These are phyloP conservation scores for Daldinia childiae DNA, from an alignment of 495 filamentous ascomycete genomes.

Conservation along the genomic window DNA sequence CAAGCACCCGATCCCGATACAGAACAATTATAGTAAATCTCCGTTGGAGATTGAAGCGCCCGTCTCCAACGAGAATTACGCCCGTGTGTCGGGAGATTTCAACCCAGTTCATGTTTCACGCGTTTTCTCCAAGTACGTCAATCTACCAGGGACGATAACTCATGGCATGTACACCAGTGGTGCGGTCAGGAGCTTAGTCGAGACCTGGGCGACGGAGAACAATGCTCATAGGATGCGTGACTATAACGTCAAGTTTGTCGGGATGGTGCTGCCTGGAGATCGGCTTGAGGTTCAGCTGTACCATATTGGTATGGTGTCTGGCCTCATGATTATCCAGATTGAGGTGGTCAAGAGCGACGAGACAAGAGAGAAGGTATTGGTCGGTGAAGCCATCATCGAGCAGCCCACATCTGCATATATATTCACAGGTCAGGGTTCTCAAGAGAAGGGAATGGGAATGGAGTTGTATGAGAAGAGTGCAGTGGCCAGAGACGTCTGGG, in stretches of 20 bases:
- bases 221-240: conserved; percentile 86
- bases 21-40: conserved; percentile 72
- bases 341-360: conserved; percentile 78
- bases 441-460: conserved; percentile 96
- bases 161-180: conserved; percentile 94
- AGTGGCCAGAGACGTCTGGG: conserved; percentile 88
- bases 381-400: conserved; percentile 87
- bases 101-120: conserved; percentile 91
- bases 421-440: conserved; percentile 88
- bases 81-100: conserved; percentile 86
- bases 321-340: conserved; percentile 89
- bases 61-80: conserved; percentile 86
- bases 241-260: conserved; percentile 82
- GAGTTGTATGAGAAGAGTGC: conserved; percentile 83
- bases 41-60: conserved; percentile 79
- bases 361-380: conserved; percentile 81
- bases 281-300: conserved; percentile 82
- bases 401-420: conserved; percentile 86
- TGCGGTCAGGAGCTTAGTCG: conserved; percentile 83
- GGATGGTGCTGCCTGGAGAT: conserved; percentile 90
- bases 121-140: conserved; percentile 84
- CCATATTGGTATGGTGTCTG: conserved; percentile 87
- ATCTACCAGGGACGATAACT: conserved; percentile 84
- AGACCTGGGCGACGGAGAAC: conserved; percentile 94
- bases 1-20: conserved; percentile 82